Evolutionary conservation across 164 flowering plant species (phyloP), one percentile per base, ranked within the genome.

Genomic region (Kingdonia uniflora): DNA sequence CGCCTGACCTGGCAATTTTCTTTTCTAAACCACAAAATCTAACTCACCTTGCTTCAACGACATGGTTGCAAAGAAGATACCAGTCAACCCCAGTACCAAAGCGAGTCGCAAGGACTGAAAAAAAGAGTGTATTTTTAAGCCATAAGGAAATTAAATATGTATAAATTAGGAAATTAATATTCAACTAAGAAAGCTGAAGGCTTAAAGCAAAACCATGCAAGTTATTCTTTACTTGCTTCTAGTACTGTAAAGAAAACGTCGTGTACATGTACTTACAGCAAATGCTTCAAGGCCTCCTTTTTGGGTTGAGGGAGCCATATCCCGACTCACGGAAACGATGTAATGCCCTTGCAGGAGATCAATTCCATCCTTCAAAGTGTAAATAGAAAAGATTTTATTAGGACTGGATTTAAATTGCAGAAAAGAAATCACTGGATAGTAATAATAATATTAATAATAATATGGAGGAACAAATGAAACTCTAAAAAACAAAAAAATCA

Each of bases 291-390:
- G 66, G 42, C 87, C 78, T 52, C 71, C 67, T 48, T 54, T 67
- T 52, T 68, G 74, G n/a, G 81, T 37, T 63, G 78, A 58, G n/a
- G 82, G 73, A 33, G 70, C 62, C 82, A 70, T 61, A 56, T 76
- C 92, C 47, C 95, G 85, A 58, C 71, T 75, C 25, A 82, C 80
- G 52, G 89, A 74, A 24, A 78, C 76, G 61, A 86, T 88, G 65
- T 73, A 92, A 58, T 84, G 89, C 61, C 99, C 99, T 68, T 92
- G 96, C 48, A 92, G 61, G 33, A 92, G 80, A 77, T 92, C 99
- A 70, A 84, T 92, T n/a, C 97, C 94, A 73, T 89, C 95, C 97
- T 86, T 53, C 63, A 66, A 6, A 57, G 14, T 23, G 6, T 40
- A 13, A 12, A 41, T 29, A 3, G 8, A 29, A 8, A 29, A 29